Conservation (phyloP, 225 moss, liverwort and hornwort species). For the Marchantia polymorpha region DNA sequence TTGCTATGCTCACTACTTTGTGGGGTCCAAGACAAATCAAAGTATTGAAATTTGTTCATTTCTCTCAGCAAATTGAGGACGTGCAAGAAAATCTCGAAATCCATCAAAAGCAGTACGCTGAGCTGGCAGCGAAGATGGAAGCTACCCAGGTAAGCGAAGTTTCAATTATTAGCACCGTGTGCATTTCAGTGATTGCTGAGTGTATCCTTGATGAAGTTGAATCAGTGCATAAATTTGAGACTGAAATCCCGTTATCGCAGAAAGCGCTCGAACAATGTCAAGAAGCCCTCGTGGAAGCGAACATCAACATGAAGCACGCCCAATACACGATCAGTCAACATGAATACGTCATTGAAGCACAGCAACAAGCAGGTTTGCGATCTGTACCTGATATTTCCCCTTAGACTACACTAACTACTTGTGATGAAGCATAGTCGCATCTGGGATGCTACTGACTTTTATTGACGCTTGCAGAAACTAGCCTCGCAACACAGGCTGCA, state of each 20-base stretch:
- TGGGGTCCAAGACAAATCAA: too few relatives aligned
- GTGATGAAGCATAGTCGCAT: neutral
- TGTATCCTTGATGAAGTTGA: neutral
- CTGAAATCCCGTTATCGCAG: conserved; percentile 36
- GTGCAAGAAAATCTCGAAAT: conserved; percentile 52
- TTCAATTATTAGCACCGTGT: neutral
- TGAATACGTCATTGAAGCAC: conserved; percentile 66
- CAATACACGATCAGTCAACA: conserved; percentile 59
- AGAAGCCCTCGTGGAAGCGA: conserved; percentile 59
- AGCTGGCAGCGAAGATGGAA: conserved; percentile 57
- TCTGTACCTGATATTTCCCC: neutral
- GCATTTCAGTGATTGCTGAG: neutral
- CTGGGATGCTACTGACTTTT: neutral
- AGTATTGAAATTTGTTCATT: too few relatives aligned
- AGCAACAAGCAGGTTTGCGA: conserved; percentile 67
- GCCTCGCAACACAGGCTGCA: conserved; percentile 61
- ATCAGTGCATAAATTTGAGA: neutral
- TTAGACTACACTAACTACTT: neutral
- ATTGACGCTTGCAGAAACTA: conserved; percentile 49
- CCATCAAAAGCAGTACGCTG: conserved; percentile 58
- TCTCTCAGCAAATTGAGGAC: conserved; percentile 72
- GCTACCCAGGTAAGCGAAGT: conserved; percentile 52
- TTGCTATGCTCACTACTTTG: too few relatives aligned
- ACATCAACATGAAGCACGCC: conserved; percentile 57
- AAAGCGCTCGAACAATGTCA: conserved; percentile 58